Evolutionary conservation across 1,284 basidiomycete genomes (phyloP).

Genomic region (Phellinidium pouzarii): DNA sequence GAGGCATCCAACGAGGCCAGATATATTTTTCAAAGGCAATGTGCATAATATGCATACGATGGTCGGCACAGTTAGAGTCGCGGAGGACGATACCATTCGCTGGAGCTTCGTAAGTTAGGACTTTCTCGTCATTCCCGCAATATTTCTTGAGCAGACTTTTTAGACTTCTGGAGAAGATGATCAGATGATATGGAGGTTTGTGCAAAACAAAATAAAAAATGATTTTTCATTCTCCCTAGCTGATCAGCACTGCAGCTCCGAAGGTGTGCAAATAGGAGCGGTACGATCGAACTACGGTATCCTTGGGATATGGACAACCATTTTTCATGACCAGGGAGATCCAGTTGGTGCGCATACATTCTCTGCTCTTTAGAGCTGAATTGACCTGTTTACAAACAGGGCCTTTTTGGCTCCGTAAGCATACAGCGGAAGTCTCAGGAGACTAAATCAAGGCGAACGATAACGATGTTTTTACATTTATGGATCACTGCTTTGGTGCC

Average conservation of each 20-base stretch:
- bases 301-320: slow-evolving; percentile 62
- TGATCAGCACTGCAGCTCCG: slow-evolving; percentile 36
- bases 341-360: slow-evolving; percentile 40
- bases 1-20: slow-evolving; percentile 43
- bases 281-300: slow-evolving; percentile 53
- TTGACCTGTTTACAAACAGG: slow-evolving; percentile 22
- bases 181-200: slow-evolving; percentile 56
- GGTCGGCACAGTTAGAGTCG: slow-evolving; percentile 49
- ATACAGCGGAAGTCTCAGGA: too few species aligned
- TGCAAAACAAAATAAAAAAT: too few species aligned
- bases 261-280: slow-evolving; percentile 57
- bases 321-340: slow-evolving; percentile 52
- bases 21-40: slow-evolving; percentile 48
- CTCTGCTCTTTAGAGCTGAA: not conserved
- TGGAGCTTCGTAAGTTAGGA: slow-evolving; percentile 54
- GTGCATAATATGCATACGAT: slow-evolving; percentile 40
- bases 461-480: not conserved
- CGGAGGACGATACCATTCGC: slow-evolving; percentile 46
- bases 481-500: not conserved
- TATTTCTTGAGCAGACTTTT: slow-evolving; percentile 8
- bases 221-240: slow-evolving; percentile 2
- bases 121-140: slow-evolving; percentile 2
- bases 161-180: slow-evolving; percentile 54
- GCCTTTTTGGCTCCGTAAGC: slow-evolving; percentile 32
- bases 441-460: not conserved